Evolutionary conservation across 148 eudicot genomes (phyloP), one percentile per base, ranked within the genome.

Genomic region (Diospyros lotus): DNA sequence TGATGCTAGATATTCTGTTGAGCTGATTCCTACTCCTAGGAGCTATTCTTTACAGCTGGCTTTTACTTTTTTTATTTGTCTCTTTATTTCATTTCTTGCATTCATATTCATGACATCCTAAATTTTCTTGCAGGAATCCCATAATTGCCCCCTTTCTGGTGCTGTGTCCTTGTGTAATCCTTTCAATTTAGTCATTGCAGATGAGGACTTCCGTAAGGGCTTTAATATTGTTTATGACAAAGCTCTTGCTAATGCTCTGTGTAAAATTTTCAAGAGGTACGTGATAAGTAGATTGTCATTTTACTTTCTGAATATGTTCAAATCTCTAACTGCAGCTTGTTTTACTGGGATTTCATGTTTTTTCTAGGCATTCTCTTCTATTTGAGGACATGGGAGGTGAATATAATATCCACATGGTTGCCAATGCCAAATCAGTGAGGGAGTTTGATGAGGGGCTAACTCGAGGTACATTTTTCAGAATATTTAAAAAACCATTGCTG

Each of bases 141-240:
- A 70, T 65, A 78, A 80, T 55, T 89, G 97, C 79, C 82, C 83
- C 61, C 92, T 95, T 75, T 81, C 97, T 73, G 98, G 98, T 46
- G 98, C 97, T 9, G 92, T 90, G 77, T 90, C 97, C 69, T 80
- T 95, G 82, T 95, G 98, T 83, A 95, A 92, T 82, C 98, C 98
- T 62, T 95, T 95, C 88, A 87, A 95, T 81, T 85, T 95, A 74
- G 92, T 91, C 68, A 81, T 92, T 75, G 96, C 98, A 61, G 94
- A 92, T 82, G 96, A 92, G 84, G 93, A 95, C 76, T 92, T 95
- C 73, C 93, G 64, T 55, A 90, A 92, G 79, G 98, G 98, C 60
- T 95, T 95, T 75, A 95, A 95, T 81, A 89, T 77, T 75, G 75
- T 89, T 50, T 95, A 95, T 77, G 93, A 95, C 84, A 87, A 83